Evolutionary conservation across 495 filamentous ascomycete species (phyloP).

Genomic region (Pyronema omphalodes): DNA sequence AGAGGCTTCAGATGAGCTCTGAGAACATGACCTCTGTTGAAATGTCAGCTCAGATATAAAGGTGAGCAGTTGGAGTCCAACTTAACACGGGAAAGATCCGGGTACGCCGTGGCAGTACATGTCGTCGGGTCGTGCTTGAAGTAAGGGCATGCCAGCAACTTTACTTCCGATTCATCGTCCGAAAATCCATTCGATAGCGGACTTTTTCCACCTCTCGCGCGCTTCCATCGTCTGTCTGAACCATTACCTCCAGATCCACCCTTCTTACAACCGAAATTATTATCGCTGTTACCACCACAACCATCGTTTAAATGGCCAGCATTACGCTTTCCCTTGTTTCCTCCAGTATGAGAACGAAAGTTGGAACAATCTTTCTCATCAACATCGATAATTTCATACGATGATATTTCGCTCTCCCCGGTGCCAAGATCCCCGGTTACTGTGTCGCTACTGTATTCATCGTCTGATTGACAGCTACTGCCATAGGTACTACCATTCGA

Average conservation of each 20-base stretch:
- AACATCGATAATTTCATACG: neutral
- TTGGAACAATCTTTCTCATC: neutral
- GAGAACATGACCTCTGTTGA: conserved; percentile 8
- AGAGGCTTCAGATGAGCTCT: conserved; percentile 9
- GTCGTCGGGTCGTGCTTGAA: neutral
- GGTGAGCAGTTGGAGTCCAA: neutral
- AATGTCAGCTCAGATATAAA: neutral
- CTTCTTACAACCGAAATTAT: neutral
- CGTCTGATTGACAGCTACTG: neutral
- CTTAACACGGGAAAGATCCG: conserved; percentile 6
- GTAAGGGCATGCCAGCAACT: conserved; percentile 8
- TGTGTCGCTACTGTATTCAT: neutral
- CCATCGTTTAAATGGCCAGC: neutral
- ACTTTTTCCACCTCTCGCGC: neutral
- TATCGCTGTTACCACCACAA: neutral
- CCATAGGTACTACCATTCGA: conserved; percentile 1
- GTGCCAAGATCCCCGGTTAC: neutral
- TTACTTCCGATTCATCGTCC: neutral
- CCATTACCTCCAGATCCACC: neutral
- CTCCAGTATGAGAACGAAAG: neutral
- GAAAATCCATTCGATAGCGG: neutral
- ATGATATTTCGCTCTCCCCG: neutral
- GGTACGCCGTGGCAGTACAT: neutral
- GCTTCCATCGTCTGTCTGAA: neutral
- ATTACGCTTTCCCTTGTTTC: neutral